Base-by-base conservation (phyloP, 2,329 filamentous ascomycete genomes). In the Hypoxylon sp. region DNA sequence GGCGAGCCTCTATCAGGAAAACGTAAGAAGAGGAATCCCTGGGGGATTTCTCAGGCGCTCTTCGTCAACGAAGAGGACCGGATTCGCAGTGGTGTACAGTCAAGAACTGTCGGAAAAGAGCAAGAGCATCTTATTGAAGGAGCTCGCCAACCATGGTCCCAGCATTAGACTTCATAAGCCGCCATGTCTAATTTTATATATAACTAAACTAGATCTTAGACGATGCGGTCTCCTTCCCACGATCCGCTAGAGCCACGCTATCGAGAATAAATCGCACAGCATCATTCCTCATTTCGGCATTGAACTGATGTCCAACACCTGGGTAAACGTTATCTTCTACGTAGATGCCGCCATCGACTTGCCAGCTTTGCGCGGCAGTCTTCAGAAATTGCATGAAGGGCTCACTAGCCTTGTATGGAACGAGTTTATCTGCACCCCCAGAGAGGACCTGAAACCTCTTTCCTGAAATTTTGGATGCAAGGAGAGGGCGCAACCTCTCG, bases 241-340 rank as follows among this genome's bases (percentile, higher is more conserved):
- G 63, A 34, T 76, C 75, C 1, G 73, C 72, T 5, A 76, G 74
- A 10, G 74, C 78, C 17, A 87, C 80, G 5, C 77, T 81, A 41
- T 85, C 80, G 14, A 85, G 78, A 34, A 95, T 78, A 78, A 93
- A 95, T 36, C 79, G 79, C 10, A 91, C 83, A 3, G 91, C 86
- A 75, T 91, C 90, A 67, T 80, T 79, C 28, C 89, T 83, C 93
- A 96, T 95, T 5, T 79, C 84, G 1, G 82, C 77, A 9, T 86
- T 89, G 73, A 93, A 93, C n/a, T 84, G 82, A 77, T 96, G 93
- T 0, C 91, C 90, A 0, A 90, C 83, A 0, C 87, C 90, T 1
- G 88, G 83, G 73, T 93, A 94, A 0, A 93, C 81, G 32, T 87
- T 84, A 76, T 94, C 89, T 55, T 89, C 86, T 4, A 94, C 76